These are phyloP conservation scores for Cystobasidium tubakii DNA, from an alignment of 768 basidiomycete genomes.

Conservation along the genomic window DNA sequence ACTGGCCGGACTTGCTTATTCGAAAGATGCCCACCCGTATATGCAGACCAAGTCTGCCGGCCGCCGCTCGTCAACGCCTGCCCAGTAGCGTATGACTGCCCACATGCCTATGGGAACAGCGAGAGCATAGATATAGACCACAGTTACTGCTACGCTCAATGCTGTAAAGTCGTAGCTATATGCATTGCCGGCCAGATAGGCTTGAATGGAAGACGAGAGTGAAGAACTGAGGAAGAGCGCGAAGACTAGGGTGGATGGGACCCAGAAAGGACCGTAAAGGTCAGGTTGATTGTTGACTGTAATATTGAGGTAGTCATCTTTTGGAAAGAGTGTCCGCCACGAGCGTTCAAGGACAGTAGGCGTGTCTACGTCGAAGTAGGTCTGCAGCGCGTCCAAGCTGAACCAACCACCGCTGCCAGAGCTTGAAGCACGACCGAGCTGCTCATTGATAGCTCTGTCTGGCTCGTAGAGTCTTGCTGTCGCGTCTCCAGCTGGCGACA, in stretches of 20 bases:
- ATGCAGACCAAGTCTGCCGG: slow-evolving; percentile 60
- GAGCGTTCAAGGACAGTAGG: slow-evolving; percentile 43
- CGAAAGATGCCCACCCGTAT: slow-evolving; percentile 49
- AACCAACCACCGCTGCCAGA: slow-evolving; percentile 57
- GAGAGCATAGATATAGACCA: slow-evolving; percentile 83
- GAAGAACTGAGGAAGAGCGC: slow-evolving; percentile 88
- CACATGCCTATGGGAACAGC: slow-evolving; percentile 75
- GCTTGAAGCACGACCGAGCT: slow-evolving; percentile 19
- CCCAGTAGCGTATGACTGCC: slow-evolving; percentile 67
- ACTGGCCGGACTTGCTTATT: background rate
- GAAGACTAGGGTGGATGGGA: slow-evolving; percentile 88
- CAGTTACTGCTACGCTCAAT: slow-evolving; percentile 69
- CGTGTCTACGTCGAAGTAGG: slow-evolving; percentile 75
- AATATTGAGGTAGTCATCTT: slow-evolving; percentile 43
- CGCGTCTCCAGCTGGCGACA: slow-evolving; percentile 27
- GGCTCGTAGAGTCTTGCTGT: slow-evolving; percentile 30
- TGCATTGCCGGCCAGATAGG: slow-evolving; percentile 67
- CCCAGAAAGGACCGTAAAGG: slow-evolving; percentile 72
- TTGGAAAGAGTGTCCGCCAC: slow-evolving; percentile 45
- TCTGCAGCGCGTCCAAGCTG: slow-evolving; percentile 77
- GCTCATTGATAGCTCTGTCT: slow-evolving; percentile 17
- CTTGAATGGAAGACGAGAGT: slow-evolving; percentile 75
- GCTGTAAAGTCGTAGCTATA: slow-evolving; percentile 81
- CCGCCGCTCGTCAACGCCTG: slow-evolving; percentile 84
- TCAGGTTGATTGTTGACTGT: slow-evolving; percentile 38